These are phyloP conservation scores for Acer saccharum DNA, from an alignment of 345 rosid species.

Conservation along the genomic window DNA sequence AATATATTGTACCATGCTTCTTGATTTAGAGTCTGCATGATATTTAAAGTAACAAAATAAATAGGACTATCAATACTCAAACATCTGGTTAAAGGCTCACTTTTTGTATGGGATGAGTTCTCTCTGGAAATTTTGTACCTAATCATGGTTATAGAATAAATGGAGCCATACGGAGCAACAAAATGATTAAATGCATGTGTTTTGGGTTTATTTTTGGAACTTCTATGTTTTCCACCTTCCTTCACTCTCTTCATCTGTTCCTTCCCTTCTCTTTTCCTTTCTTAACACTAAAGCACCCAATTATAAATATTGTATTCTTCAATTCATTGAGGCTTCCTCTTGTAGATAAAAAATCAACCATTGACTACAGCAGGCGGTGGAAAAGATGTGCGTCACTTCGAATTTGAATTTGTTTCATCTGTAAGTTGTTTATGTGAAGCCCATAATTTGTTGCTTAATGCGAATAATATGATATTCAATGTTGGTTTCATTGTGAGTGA, in stretches of 20 bases:
- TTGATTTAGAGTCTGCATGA: neutral
- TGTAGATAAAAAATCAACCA: conserved; percentile 59
- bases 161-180: neutral
- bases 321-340: conserved; percentile 10
- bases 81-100: neutral
- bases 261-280: neutral
- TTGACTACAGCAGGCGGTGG: conserved; percentile 60
- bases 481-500: conserved; percentile 3
- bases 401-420: conserved; percentile 71
- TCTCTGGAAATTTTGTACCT: neutral
- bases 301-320: neutral
- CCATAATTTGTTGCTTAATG: neutral
- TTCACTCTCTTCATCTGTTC: neutral
- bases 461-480: neutral
- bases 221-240: neutral
- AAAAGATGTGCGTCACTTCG: conserved; percentile 91
- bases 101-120: neutral
- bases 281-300: neutral
- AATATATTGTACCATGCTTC: neutral
- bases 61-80: neutral
- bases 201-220: neutral
- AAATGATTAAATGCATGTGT: neutral
- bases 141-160: neutral
- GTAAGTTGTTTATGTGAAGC: conserved; percentile 45
- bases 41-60: neutral